phyloP scores from a whole-genome alignment of 2,329 filamentous ascomycete genomes.

The Pseudogymnoascus sp. region DNA sequence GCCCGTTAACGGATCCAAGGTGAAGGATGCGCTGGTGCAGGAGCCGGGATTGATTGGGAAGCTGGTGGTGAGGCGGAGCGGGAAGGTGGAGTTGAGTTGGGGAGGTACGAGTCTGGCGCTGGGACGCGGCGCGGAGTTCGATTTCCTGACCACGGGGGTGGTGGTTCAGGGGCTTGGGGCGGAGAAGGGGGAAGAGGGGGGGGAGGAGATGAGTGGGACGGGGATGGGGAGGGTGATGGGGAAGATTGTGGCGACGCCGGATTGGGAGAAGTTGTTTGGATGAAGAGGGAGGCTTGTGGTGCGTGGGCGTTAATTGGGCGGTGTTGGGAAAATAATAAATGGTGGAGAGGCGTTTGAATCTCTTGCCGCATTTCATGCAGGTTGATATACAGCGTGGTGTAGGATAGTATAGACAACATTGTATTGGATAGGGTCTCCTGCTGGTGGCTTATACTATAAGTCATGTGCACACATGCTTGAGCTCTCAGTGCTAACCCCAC shows the following conservation, averaged over 20 bases:
- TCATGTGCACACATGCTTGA: not conserved
- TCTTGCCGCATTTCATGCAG: slow-evolving; percentile 3
- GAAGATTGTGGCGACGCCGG: slow-evolving; percentile 50
- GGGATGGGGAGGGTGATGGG: slow-evolving; percentile 57
- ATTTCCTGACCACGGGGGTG: slow-evolving; percentile 50
- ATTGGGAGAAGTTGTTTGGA: slow-evolving; percentile 38
- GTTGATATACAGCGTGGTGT: not conserved
- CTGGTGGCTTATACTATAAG: not conserved
- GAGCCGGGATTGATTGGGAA: slow-evolving; percentile 52
- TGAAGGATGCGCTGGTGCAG: slow-evolving; percentile 20
- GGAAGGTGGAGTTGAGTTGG: slow-evolving; percentile 54
- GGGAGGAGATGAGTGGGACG: slow-evolving; percentile 33
- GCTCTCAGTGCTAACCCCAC: not conserved
- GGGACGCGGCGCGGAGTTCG: slow-evolving; percentile 41
- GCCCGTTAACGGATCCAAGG: slow-evolving; percentile 10
- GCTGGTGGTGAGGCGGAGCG: slow-evolving; percentile 51
- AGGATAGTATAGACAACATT: slow-evolving; percentile 4
- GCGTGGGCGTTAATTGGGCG: not conserved
- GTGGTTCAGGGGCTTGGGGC: slow-evolving; percentile 44
- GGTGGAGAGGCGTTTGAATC: not conserved
- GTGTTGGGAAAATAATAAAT: not conserved
- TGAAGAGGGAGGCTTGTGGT: not conserved
- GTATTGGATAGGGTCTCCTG: not conserved
- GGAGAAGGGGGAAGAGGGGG: slow-evolving; percentile 22
- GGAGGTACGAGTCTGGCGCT: slow-evolving; percentile 48